Conservation (phyloP, 1,284 basidiomycete genomes). For the Tetrapyrgos nigripes region DNA sequence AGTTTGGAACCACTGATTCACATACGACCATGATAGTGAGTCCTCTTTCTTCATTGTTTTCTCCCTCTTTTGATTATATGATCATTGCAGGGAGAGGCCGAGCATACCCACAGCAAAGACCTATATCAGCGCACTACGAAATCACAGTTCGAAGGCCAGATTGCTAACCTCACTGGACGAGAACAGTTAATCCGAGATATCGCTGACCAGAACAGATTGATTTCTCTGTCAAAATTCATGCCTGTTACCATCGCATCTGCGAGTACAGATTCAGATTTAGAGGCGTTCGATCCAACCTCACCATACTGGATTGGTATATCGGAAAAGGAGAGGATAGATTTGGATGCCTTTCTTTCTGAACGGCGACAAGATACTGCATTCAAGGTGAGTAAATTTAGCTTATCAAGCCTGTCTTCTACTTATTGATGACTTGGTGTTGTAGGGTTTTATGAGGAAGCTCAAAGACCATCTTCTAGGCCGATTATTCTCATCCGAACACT, state of each 20-base stretch:
- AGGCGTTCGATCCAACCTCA: not conserved
- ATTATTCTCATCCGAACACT: not conserved
- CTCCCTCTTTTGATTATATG: not conserved
- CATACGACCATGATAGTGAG: not conserved
- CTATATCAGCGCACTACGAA: slow-evolving; percentile 5
- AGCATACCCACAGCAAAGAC: not conserved
- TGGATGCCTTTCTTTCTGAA: not conserved
- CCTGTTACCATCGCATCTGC: not conserved
- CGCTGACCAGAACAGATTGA: not conserved
- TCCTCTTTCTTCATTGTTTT: not conserved
- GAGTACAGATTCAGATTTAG: not conserved
- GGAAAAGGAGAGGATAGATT: not conserved
- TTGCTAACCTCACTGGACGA: not conserved
- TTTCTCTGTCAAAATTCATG: too few relatives aligned
- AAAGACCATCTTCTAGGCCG: slow-evolving; percentile 2
- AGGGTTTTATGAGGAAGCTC: slow-evolving; percentile 3
- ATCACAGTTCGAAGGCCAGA: not conserved
- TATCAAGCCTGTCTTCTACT: not conserved
- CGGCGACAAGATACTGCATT: not conserved
- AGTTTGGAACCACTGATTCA: slow-evolving; percentile 14
- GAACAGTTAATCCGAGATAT: not conserved
- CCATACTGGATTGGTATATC: not conserved
- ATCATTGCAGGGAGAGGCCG: not conserved
- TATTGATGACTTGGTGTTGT: not conserved
- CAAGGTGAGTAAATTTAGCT: not conserved